Evolutionary conservation across 495 filamentous ascomycete genomes (phyloP).

Genomic region (Lasiosphaeria hispida): DNA sequence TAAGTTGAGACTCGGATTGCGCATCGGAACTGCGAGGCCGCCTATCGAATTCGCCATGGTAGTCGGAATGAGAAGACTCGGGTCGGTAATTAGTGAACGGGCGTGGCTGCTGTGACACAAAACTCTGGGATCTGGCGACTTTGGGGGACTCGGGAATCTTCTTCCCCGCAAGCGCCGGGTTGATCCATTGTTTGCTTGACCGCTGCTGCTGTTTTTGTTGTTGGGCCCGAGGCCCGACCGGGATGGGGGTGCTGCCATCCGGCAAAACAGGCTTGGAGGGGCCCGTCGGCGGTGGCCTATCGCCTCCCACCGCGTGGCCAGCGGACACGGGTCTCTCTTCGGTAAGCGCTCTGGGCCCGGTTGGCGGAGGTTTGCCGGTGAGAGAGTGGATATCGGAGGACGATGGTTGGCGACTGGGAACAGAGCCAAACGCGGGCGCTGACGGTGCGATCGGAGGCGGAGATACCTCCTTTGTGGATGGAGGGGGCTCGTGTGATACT

Average conservation of each 20-base stretch:
- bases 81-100: constrained; percentile 34
- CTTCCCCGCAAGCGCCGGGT: constrained; percentile 45
- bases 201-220: constrained; percentile 37
- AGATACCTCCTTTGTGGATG: constrained; percentile 48
- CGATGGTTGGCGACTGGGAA: constrained; percentile 44
- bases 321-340: constrained; percentile 45
- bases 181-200: constrained; percentile 62
- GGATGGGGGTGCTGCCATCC: constrained; percentile 54
- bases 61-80: constrained; percentile 40
- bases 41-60: constrained; percentile 39
- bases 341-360: constrained; percentile 48
- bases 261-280: constrained; percentile 50
- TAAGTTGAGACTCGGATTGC: constrained; percentile 35
- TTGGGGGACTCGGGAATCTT: constrained; percentile 48
- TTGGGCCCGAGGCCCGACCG: constrained; percentile 56
- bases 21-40: constrained; percentile 47
- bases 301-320: constrained; percentile 27
- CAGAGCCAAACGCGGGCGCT: constrained; percentile 78
- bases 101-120: constrained; percentile 38
- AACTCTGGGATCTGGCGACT: constrained; percentile 40
- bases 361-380: constrained; percentile 49
- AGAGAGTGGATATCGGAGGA: constrained; percentile 37
- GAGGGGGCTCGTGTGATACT: constrained; percentile 42
- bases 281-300: constrained; percentile 41
- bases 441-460: constrained; percentile 78